Percentiles rank a stretch among this genome's conserved stretches.
Evolutionary conservation across 129 eudicot species (phyloP).

Genomic region (Artemisia tridentata): DNA sequence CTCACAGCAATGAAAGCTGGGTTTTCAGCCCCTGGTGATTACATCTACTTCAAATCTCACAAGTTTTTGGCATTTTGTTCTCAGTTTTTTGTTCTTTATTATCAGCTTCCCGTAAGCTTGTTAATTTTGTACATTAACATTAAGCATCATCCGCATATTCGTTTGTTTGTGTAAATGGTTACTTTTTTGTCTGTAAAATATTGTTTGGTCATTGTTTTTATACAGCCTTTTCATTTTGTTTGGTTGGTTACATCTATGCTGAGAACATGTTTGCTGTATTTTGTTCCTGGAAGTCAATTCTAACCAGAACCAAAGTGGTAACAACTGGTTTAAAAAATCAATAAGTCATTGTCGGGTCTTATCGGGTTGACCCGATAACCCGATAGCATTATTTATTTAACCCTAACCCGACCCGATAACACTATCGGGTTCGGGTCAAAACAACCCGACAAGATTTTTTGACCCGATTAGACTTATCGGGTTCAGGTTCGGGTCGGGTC

Average conservation of each 20-base stretch:
- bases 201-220: slow-evolving; percentile 19
- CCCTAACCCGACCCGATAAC: too few relatives aligned
- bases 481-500: too few relatives aligned
- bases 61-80: slow-evolving; percentile 27
- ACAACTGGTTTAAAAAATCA: too few relatives aligned
- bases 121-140: slow-evolving; percentile 44
- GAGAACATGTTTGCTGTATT: not conserved
- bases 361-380: too few relatives aligned
- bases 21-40: slow-evolving; percentile 92
- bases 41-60: slow-evolving; percentile 96
- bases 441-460: too few relatives aligned
- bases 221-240: slow-evolving; percentile 7
- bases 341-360: too few relatives aligned
- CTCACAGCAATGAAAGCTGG: slow-evolving; percentile 60
- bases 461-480: too few relatives aligned
- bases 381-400: too few relatives aligned
- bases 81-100: slow-evolving; percentile 30
- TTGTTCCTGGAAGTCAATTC: not conserved
- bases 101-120: slow-evolving; percentile 31
- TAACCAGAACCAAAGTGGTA: too few relatives aligned
- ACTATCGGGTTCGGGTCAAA: too few relatives aligned
- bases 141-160: slow-evolving; percentile 18
- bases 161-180: slow-evolving; percentile 30
- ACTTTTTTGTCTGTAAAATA: slow-evolving; percentile 27
- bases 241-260: not conserved